Evolutionary conservation across 176 grass and related monocot genomes (phyloP), one percentile per base, ranked within the genome.

Genomic region (Oryza brachyantha): DNA sequence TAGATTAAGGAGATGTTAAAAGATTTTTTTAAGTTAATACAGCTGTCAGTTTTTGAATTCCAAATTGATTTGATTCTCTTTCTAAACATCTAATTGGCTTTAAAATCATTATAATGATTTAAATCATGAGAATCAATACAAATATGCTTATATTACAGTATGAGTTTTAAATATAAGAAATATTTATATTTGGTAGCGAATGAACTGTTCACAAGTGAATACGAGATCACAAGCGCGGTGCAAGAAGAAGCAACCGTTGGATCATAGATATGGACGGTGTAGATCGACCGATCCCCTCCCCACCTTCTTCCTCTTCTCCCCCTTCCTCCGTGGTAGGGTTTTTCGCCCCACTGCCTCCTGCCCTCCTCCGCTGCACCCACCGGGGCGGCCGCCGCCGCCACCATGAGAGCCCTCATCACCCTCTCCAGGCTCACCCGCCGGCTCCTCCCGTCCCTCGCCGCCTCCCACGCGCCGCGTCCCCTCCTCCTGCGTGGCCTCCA

Each of bases 401-500:
- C 84, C 84, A 93, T 91, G 92, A 91, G 92, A 89, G 92, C 83
- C 68, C 77, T 91, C 81, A 66, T 89, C 73, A 81, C 88, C 60
- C 82, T 88, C 29, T 94, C 68, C 60, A 85, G 60, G 43, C 65
- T 88, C 58, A 58, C 84, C 43, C 84, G 91, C 31, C 87, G 58
- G 41, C 72, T 93, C 79, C 63, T 77, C 11, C 14, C 55, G 4
- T 34, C 87, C 58, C 52, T 90, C 42, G n/a, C 84, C 61, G 26
- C 81, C 76, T 57, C 50, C 7, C 62, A 69, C 11, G 31, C 29
- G 64, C 28, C 75, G 0, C 58, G 25, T 3, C 54, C 81, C 0
- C 36, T 61, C 14, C 60, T 90, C 38, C 76, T 67, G 45, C 84
- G 81, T 13, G 41, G 68, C 36, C 52, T 86, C 22, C 82, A 83